Percentiles rank a stretch among this genome's conserved stretches.
Evolutionary conservation across 208 protist species (phyloP).

Genomic region (Porcisia hertigi): DNA sequence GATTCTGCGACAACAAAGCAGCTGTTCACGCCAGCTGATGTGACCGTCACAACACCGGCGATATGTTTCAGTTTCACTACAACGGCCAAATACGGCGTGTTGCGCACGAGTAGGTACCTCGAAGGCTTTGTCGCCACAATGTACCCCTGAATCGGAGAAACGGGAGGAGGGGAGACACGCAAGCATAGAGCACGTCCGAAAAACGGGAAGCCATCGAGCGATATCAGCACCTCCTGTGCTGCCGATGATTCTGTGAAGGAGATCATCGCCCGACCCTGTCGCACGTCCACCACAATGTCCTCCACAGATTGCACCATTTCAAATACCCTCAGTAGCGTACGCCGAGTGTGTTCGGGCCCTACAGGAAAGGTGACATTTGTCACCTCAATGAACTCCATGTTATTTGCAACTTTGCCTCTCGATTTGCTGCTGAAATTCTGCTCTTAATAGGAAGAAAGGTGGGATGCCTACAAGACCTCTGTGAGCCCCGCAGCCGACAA

Average conservation of each 20-base stretch:
- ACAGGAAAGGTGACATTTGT: slow-evolving; percentile 51
- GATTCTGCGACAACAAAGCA: slow-evolving; percentile 43
- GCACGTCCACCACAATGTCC: slow-evolving; percentile 68
- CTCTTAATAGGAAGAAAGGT: background rate
- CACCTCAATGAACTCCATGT: slow-evolving; percentile 66
- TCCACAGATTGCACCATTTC: slow-evolving; percentile 35
- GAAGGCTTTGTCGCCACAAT: slow-evolving; percentile 53
- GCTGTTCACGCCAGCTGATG: slow-evolving; percentile 39
- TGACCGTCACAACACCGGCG: slow-evolving; percentile 42
- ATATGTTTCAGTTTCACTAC: slow-evolving; percentile 56
- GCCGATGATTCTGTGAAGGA: slow-evolving; percentile 53
- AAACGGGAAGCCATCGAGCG: slow-evolving; percentile 61
- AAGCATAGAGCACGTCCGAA: slow-evolving; percentile 55
- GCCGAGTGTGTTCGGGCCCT: slow-evolving; percentile 59
- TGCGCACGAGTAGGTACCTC: slow-evolving; percentile 42
- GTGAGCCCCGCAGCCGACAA: background rate
- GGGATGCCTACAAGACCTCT: background rate
- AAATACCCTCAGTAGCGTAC: slow-evolving; percentile 56
- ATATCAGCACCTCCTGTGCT: slow-evolving; percentile 71
- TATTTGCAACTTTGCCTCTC: background rate
- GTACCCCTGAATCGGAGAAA: slow-evolving; percentile 52
- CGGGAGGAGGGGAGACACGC: slow-evolving; percentile 45
- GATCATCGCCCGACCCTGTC: slow-evolving; percentile 47
- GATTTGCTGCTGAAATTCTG: background rate
- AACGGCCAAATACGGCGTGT: slow-evolving; percentile 55